Evolutionary conservation across 495 filamentous ascomycete genomes (phyloP), one percentile per base, ranked within the genome.

Genomic region (Talaromyces wortmannii): DNA sequence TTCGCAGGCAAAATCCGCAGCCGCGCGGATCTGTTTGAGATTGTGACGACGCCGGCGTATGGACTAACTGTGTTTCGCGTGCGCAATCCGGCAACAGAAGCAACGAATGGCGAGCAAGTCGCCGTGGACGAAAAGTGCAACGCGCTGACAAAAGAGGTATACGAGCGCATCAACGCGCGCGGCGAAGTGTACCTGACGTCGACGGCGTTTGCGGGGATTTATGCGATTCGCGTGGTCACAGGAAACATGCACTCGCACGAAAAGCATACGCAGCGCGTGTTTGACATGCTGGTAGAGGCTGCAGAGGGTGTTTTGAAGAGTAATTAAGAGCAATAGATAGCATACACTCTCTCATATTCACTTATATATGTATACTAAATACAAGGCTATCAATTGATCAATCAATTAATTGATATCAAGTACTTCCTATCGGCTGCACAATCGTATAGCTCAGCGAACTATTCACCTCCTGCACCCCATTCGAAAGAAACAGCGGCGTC

Each of bases 131-230:
- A 79, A 56, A 72, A 73, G 48, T 72, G 76, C 29, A 91, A 96
- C 61, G 67, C 61, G 17, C 55, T 91, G 16, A 96, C 92, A 1
- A 88, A 88, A 69, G 77, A 80, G 56, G 80, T 96, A 12, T 92
- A 88, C 61, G 89, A 95, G 66, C 63, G 72, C 18, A 80, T 96
- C 31, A 92, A 96, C 65, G 74, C 76, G 5, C 70, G 83, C 1
- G 89, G 90, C 0, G 82, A 90, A 70, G 86, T 96, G 44, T 97
- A 90, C 70, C 74, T 97, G 17, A 96, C 94, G 1, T 85, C 85
- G 55, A 87, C 82, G 1, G 78, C 90, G 13, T 75, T 95, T 23
- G 83, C 82, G n/a, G 89, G 86, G 4, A 68, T 84, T 3, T 91
- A 91, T 72, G 83, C 84, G 2, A 95, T 98, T 55, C 78, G 94